Conservation (phyloP, 139 green algal species). For the Nannochloris sp. region DNA sequence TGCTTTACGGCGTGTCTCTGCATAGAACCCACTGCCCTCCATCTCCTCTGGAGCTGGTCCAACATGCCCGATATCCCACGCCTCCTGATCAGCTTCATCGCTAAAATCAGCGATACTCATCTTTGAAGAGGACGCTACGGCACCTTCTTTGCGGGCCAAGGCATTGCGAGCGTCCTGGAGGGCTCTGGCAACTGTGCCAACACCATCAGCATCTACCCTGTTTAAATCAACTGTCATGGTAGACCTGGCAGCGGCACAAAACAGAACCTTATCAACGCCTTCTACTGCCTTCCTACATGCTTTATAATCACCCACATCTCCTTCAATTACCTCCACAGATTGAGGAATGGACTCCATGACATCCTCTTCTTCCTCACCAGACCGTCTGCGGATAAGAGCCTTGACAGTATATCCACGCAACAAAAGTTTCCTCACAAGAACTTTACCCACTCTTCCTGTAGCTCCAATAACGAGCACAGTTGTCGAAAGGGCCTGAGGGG, state of each 20-base stretch:
- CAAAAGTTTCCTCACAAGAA: slow-evolving; percentile 92
- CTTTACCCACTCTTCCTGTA: slow-evolving; percentile 79
- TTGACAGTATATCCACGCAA: slow-evolving; percentile 84
- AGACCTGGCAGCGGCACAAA: slow-evolving; percentile 49
- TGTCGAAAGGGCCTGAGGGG: slow-evolving; percentile 64
- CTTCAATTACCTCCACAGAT: slow-evolving; percentile 68
- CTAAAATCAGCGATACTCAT: slow-evolving; percentile 39
- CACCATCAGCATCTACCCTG: slow-evolving; percentile 59
- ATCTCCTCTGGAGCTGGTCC: slow-evolving; percentile 9
- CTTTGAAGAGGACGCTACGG: slow-evolving; percentile 26
- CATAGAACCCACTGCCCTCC: slow-evolving; percentile 5
- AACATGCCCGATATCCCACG: slow-evolving; percentile 40
- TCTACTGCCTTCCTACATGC: slow-evolving; percentile 63
- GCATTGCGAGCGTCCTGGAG: slow-evolving; percentile 40
- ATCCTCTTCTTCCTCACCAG: slow-evolving; percentile 10
- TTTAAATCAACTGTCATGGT: slow-evolving; percentile 55
- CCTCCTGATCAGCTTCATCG: slow-evolving; percentile 15
- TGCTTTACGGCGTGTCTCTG: slow-evolving; percentile 2
- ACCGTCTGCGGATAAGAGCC: slow-evolving; percentile 56
- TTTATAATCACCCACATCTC: slow-evolving; percentile 73
- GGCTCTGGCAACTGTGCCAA: slow-evolving; percentile 48
- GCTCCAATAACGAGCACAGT: slow-evolving; percentile 91
- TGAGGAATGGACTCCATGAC: slow-evolving; percentile 48
- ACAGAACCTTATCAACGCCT: slow-evolving; percentile 89
- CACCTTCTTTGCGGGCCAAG: slow-evolving; percentile 6